Evolutionary conservation across 1,284 basidiomycete genomes (phyloP), one percentile per base, ranked within the genome.

Genomic region (Ceratobasidium sp.): DNA sequence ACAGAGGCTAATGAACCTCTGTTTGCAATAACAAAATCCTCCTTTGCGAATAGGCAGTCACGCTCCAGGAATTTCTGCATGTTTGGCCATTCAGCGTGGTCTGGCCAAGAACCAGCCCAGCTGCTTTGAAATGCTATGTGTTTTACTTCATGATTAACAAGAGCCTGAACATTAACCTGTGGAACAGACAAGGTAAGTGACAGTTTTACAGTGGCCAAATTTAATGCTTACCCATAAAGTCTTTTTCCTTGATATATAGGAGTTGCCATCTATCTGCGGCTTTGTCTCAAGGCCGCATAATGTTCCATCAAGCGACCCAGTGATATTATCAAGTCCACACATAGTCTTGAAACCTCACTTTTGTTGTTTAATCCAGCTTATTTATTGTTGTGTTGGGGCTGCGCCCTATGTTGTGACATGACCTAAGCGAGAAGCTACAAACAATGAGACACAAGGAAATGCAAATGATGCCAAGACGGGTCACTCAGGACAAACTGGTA

Each of bases 201-300:
- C 7, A 7, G 4, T n/a, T 3, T 8, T 44, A 44, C 19, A 9
- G 14, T 62, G 5, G 15, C n/a, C n/a, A 24, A 60, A 24, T 19
- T 41, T 4, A 14, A 44, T 11, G 4, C 59, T 44, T 36, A 62
- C 59, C 14, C 19, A 41, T 24, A 41, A 14, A 22, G 33, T 62
- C n/a, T 62, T 62, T 17, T 62, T 62, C n/a, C 36, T n/a, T 3
- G 59, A 62, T n/a, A 62, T n/a, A 19, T 45, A 62, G 1, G 59
- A 62, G 24, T 62, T 7, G 1, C 59, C 59, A 6, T 22, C 36
- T 15, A 62, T 27, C 4, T n/a, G 22, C 7, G 59, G 59, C 44
- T 62, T 62, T 19, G 33, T 41, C n/a, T n/a, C 24, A 2, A 62
- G 59, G 9, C 36, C n/a, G 14, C 33, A 62, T 19, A 62, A 24